Evolutionary conservation across 805 yeast species (phyloP).

Genomic region (Candida xyloterini): DNA sequence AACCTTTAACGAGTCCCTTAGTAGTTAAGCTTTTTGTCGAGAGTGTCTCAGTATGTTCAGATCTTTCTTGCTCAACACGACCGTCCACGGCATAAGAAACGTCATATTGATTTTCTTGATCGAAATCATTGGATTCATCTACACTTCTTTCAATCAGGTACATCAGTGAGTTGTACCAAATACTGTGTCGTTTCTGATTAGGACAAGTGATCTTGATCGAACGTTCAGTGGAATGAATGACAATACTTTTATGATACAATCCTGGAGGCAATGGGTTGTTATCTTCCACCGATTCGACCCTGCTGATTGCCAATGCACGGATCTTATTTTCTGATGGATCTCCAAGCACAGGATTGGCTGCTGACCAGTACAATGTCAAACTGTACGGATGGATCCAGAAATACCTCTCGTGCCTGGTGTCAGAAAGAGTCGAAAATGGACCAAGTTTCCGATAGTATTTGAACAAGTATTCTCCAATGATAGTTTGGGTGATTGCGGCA

Average conservation of each 20-base stretch:
- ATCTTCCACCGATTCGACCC: constrained; percentile 79
- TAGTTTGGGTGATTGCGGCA: constrained; percentile 86
- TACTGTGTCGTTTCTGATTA: constrained; percentile 80
- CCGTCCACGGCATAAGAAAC: constrained; percentile 28
- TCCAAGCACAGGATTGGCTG: constrained; percentile 69
- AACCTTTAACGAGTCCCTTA: constrained; percentile 14
- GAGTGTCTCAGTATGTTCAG: constrained; percentile 24
- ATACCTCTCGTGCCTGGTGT: constrained; percentile 82
- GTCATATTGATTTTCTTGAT: constrained; percentile 37
- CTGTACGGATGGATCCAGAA: constrained; percentile 98
- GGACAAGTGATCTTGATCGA: constrained; percentile 81
- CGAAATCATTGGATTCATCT: constrained; percentile 54
- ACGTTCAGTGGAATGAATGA: constrained; percentile 63
- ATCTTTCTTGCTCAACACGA: constrained; percentile 29
- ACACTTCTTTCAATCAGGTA: constrained; percentile 67
- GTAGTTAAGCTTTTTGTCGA: constrained; percentile 17
- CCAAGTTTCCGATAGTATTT: constrained; percentile 81
- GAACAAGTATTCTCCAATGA: constrained; percentile 85
- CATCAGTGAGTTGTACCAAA: constrained; percentile 84
- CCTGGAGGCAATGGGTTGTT: constrained; percentile 89
- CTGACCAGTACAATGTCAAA: constrained; percentile 86
- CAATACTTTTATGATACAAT: constrained; percentile 75
- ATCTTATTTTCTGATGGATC: constrained; percentile 67
- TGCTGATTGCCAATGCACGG: constrained; percentile 73
- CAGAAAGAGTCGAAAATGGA: constrained; percentile 69